Percentiles rank a stretch among this genome's conserved stretches.
These are phyloP conservation scores for Polytrichum commune DNA, from an alignment of 225 moss, liverwort and hornwort genomes.

Conservation along the genomic window DNA sequence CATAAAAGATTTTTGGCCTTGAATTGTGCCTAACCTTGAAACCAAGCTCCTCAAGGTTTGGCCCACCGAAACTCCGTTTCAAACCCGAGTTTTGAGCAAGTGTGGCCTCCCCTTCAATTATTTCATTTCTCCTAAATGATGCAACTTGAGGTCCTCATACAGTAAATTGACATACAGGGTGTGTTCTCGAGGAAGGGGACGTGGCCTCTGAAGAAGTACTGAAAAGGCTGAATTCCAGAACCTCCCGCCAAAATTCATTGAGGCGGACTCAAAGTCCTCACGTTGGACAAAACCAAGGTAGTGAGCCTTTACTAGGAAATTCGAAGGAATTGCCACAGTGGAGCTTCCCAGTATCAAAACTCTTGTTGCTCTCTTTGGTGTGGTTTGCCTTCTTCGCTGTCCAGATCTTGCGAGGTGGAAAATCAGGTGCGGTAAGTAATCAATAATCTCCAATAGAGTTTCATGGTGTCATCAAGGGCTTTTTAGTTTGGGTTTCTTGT, in stretches of 20 bases:
- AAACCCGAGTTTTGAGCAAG: too few species aligned
- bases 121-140: too few species aligned
- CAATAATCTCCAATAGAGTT: constrained; percentile 1
- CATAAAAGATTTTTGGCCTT: too few species aligned
- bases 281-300: neutral
- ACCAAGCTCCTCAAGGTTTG: too few species aligned
- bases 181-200: constrained; percentile 50
- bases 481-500: too few species aligned
- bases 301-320: constrained; percentile 24
- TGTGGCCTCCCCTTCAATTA: too few species aligned
- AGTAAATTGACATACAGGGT: constrained; percentile 24
- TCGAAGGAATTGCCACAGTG: neutral
- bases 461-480: too few species aligned
- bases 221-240: constrained; percentile 33
- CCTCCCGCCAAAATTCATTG: constrained; percentile 13
- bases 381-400: constrained; percentile 73
- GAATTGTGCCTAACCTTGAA: too few species aligned
- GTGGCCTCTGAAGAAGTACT: constrained; percentile 29
- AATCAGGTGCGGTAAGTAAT: constrained; percentile 52
- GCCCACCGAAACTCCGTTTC: too few species aligned
- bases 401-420: constrained; percentile 73
- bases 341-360: constrained; percentile 32
- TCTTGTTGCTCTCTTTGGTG: constrained; percentile 46
- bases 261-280: neutral
- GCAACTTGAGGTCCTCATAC: too few species aligned